Conservation (phyloP, 2,329 filamentous ascomycete genomes). For the Penicillium sp. region DNA sequence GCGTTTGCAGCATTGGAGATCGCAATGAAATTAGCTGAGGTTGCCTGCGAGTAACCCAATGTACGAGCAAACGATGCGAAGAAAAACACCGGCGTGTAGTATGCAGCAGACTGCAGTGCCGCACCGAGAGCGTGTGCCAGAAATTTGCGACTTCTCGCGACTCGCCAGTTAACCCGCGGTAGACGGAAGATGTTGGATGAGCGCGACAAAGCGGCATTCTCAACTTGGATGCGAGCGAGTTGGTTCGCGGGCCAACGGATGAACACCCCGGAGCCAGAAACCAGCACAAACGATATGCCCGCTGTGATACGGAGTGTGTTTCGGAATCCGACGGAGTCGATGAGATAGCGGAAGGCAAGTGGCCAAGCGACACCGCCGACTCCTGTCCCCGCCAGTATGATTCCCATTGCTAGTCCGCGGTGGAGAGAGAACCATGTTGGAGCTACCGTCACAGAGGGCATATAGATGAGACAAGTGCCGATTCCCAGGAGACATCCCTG, state of each 20-base stretch:
- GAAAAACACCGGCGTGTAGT: constrained; percentile 43
- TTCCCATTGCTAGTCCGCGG: constrained; percentile 42
- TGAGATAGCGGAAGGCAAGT: constrained; percentile 31
- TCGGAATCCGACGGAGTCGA: constrained; percentile 38
- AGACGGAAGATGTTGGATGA: constrained; percentile 23
- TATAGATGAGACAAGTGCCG: constrained; percentile 40
- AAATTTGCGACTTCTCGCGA: constrained; percentile 38
- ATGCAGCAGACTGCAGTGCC: constrained; percentile 41
- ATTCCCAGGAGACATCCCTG: constrained; percentile 41
- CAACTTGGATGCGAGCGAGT: constrained; percentile 15
- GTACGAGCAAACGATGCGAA: constrained; percentile 41
- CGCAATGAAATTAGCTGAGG: constrained; percentile 42
- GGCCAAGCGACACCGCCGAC: constrained; percentile 42
- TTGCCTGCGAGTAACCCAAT: constrained; percentile 37
- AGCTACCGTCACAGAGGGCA: constrained; percentile 39
- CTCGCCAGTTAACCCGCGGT: constrained; percentile 36
- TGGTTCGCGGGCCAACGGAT: constrained; percentile 31
- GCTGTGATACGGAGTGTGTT: constrained; percentile 40
- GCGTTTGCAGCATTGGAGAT: constrained; percentile 45
- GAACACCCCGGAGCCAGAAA: constrained; percentile 23
- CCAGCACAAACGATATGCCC: constrained; percentile 32
- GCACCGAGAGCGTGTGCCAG: constrained; percentile 37
- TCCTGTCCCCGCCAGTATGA: constrained; percentile 41
- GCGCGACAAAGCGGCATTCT: constrained; percentile 16
- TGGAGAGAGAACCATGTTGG: constrained; percentile 40